phyloP scores from a whole-genome alignment of 179 eudicot species.

The Beta corolliflora region DNA sequence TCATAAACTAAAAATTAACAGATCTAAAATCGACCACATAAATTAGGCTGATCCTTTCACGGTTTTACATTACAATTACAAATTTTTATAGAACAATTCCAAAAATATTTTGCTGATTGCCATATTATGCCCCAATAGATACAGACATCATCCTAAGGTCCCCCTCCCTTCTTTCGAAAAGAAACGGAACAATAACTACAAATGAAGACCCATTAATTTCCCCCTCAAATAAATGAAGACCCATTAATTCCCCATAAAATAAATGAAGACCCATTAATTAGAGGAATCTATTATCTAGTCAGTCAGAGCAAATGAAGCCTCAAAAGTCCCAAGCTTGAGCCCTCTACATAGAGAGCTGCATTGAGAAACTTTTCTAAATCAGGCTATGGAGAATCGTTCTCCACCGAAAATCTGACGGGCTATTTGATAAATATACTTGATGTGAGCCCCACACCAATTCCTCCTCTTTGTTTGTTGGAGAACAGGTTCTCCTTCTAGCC shows the following conservation, averaged over 20 bases:
- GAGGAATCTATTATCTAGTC: not conserved
- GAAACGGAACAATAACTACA: not conserved
- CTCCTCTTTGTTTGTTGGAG: not conserved
- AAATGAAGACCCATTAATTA: not conserved
- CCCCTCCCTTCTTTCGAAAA: not conserved
- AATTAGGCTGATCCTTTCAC: no score
- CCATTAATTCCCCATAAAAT: no score
- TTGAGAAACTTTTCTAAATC: not conserved
- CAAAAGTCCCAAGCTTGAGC: not conserved
- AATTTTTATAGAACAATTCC: not conserved
- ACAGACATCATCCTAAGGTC: not conserved
- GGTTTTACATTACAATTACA: not conserved
- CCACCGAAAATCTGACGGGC: no score
- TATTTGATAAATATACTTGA: no score
- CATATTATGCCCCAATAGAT: not conserved
- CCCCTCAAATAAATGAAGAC: no score
- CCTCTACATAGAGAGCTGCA: not conserved
- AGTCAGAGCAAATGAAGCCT: not conserved
- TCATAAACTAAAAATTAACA: no score
- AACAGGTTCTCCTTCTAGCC: not conserved
- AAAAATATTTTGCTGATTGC: not conserved
- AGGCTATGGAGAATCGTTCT: no score
- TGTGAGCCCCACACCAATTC: no score
- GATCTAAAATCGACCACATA: no score
- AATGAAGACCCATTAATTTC: not conserved